phyloP scores from a whole-genome alignment of 2,329 filamentous ascomycete genomes.

The Fusarium sp. region DNA sequence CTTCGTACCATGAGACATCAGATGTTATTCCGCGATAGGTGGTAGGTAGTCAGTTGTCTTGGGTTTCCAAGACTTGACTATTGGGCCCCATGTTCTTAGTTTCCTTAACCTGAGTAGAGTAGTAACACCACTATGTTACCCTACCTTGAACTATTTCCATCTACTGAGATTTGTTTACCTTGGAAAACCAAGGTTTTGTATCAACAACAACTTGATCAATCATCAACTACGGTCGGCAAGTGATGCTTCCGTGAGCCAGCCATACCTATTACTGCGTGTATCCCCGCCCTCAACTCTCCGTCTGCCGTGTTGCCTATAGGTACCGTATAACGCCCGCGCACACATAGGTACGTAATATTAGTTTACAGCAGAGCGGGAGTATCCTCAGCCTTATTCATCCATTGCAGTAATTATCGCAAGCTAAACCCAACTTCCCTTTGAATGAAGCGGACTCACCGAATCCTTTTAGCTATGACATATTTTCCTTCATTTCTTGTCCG shows the following conservation, averaged over 20 bases:
- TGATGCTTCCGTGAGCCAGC: neutral
- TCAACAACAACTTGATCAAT: neutral
- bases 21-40: neutral
- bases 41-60: constrained; percentile 11
- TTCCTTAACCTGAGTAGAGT: no score
- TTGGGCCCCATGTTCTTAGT: constrained; percentile 19
- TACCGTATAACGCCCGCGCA: neutral
- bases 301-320: constrained; percentile 2
- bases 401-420: neutral
- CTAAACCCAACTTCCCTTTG: constrained; percentile 15
- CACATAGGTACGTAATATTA: neutral
- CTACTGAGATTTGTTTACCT: neutral
- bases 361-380: neutral
- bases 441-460: constrained; percentile 34
- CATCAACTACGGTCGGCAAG: neutral
- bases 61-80: constrained; percentile 14
- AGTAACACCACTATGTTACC: neutral
- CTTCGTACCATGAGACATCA: neutral
- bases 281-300: constrained; percentile 36
- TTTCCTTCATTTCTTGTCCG: neutral
- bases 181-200: neutral
- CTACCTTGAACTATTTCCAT: neutral
- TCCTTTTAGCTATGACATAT: constrained; percentile 3
- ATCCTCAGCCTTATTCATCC: constrained; percentile 17
- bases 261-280: neutral